Percentiles rank a stretch among this genome's conserved stretches.
These are phyloP conservation scores for Calonectria crousiana DNA, from an alignment of 2,329 filamentous ascomycete species.

Conservation along the genomic window DNA sequence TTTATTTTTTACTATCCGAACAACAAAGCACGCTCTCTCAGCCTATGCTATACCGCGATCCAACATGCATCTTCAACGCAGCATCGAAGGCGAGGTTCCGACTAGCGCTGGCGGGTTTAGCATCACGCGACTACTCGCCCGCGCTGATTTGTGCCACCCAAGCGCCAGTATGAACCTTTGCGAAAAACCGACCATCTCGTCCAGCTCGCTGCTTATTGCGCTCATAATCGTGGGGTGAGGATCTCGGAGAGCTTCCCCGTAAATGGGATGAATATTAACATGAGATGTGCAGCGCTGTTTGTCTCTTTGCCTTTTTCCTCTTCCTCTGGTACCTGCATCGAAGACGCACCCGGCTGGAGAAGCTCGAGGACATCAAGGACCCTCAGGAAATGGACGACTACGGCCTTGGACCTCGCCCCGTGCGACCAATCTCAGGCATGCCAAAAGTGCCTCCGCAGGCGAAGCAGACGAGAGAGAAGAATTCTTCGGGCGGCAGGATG, in stretches of 20 bases:
- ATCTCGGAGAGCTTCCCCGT: neutral
- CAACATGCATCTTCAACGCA: slow-evolving; percentile 32
- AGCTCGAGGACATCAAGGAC: slow-evolving; percentile 39
- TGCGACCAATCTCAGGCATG: slow-evolving; percentile 13
- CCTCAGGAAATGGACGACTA: slow-evolving; percentile 45
- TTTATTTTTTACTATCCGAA: neutral
- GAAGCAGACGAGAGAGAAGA: slow-evolving; percentile 26
- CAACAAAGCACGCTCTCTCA: neutral
- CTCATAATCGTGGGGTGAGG: slow-evolving; percentile 34
- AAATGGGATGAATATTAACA: neutral
- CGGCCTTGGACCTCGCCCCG: slow-evolving; percentile 26
- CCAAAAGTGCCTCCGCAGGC: slow-evolving; percentile 35
- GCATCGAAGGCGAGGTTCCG: slow-evolving; percentile 15
- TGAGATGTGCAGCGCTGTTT: slow-evolving; percentile 8
- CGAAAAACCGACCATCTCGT: slow-evolving; percentile 36
- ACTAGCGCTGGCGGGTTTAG: slow-evolving; percentile 25
- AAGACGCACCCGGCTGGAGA: slow-evolving; percentile 33
- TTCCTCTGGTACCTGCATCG: slow-evolving; percentile 39
- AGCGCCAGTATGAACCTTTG: slow-evolving; percentile 33
- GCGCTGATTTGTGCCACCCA: slow-evolving; percentile 34
- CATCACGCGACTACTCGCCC: slow-evolving; percentile 34
- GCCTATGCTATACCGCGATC: slow-evolving; percentile 6
- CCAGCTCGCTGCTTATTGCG: slow-evolving; percentile 29
- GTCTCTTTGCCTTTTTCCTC: slow-evolving; percentile 24
- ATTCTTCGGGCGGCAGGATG: slow-evolving; percentile 5